phyloP scores from a whole-genome alignment of 352 stramenopile species.

The Phytophthora kernoviae region DNA sequence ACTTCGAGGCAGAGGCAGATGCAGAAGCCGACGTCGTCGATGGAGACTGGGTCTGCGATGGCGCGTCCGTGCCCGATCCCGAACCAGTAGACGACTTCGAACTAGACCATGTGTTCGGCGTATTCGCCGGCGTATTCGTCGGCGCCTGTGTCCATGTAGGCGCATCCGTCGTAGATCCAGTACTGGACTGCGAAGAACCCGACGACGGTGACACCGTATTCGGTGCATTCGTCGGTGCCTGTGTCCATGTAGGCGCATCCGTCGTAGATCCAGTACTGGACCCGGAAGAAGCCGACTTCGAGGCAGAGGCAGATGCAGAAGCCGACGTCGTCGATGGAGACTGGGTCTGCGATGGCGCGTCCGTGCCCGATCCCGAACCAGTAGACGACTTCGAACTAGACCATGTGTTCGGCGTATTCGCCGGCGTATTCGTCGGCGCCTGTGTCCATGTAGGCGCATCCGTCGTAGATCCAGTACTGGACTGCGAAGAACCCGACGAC shows the following conservation, averaged over 20 bases:
- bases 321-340: not conserved
- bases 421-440: conserved; percentile 12
- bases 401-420: not conserved
- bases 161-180: not conserved
- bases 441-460: conserved; percentile 5
- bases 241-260: not conserved
- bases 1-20: too few species aligned
- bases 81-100: not conserved
- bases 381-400: too few species aligned
- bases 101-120: not conserved
- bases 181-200: not conserved
- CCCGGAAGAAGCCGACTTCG: not conserved
- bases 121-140: not conserved
- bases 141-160: not conserved
- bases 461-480: conserved; percentile 8
- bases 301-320: not conserved
- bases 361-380: too few species aligned
- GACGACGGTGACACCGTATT: not conserved
- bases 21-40: not conserved
- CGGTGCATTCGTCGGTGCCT: not conserved
- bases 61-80: conserved; percentile 1
- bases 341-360: conserved; percentile 2
- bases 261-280: not conserved
- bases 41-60: not conserved
- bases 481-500: not conserved